Percentiles rank a stretch among this genome's conserved stretches.
Evolutionary conservation across 2,329 filamentous ascomycete species (phyloP).

Genomic region (Paecilomyces niveus): DNA sequence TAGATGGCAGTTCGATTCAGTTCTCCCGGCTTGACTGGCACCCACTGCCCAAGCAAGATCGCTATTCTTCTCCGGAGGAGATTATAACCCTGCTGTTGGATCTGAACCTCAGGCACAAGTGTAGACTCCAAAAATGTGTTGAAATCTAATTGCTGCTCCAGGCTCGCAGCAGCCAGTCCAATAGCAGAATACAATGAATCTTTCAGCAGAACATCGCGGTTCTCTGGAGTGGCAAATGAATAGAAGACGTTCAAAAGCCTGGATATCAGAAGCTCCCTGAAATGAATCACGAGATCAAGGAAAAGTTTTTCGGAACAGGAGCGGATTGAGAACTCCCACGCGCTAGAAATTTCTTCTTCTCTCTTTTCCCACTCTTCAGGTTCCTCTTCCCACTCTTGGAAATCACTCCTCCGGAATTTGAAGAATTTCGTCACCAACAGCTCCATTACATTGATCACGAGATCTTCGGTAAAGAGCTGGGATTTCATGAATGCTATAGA

Average conservation of each 20-base stretch:
- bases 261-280: conserved; percentile 71
- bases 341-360: conserved; percentile 76
- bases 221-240: conserved; percentile 60
- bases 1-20: conserved; percentile 69
- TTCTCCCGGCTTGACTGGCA: conserved; percentile 65
- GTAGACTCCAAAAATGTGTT: conserved; percentile 69
- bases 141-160: conserved; percentile 74
- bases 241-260: conserved; percentile 79
- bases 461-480: conserved; percentile 66
- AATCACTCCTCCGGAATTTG: conserved; percentile 74
- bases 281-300: conserved; percentile 81
- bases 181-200: conserved; percentile 94
- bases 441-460: conserved; percentile 77
- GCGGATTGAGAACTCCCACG: conserved; percentile 86
- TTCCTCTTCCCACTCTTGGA: conserved; percentile 88
- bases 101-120: conserved; percentile 71
- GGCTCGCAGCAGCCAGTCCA: conserved; percentile 71
- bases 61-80: conserved; percentile 80
- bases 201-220: conserved; percentile 71
- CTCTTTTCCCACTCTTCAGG: conserved; percentile 92
- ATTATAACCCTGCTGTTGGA: conserved; percentile 60
- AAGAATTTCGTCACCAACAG: conserved; percentile 82
- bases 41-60: conserved; percentile 85
- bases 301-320: conserved; percentile 93
- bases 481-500: conserved; percentile 64